Conservation (phyloP, 2,329 filamentous ascomycete genomes). For the Fusarium marasasianum region DNA sequence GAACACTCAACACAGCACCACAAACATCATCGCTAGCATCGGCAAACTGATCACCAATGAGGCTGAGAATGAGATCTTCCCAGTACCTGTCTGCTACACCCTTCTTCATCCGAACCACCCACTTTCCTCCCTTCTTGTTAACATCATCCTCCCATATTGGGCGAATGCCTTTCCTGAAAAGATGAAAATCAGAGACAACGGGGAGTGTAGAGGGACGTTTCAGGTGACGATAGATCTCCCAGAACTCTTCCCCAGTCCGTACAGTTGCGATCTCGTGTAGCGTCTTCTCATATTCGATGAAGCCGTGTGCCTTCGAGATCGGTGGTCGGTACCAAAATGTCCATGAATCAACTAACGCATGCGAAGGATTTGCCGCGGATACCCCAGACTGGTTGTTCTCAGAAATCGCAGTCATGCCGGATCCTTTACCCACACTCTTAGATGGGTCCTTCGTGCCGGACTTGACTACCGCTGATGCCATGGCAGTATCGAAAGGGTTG, state of each 20-base stretch:
- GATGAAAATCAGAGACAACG: conserved; percentile 95
- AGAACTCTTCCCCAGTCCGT: conserved; percentile 88
- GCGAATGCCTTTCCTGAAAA: conserved; percentile 95
- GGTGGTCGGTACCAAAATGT: conserved; percentile 97
- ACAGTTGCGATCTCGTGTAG: conserved; percentile 86
- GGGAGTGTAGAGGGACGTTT: conserved; percentile 89
- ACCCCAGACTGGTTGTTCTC: conserved; percentile 50
- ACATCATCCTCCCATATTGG: conserved; percentile 99
- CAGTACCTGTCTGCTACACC: conserved; percentile 96
- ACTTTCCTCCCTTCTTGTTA: conserved; percentile 96
- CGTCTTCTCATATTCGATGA: conserved; percentile 94
- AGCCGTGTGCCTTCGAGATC: conserved; percentile 90
- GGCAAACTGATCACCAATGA: conserved; percentile 92
- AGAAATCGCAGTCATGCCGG: conserved; percentile 57
- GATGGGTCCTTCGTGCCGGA: conserved; percentile 45
- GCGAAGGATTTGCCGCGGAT: conserved; percentile 54
- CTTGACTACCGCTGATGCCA: conserved; percentile 56
- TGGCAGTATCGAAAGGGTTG: conserved; percentile 80
- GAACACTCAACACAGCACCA: conserved; percentile 91
- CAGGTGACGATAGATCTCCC: conserved; percentile 86
- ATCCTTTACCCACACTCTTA: conserved; percentile 44
- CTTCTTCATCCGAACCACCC: conserved; percentile 97
- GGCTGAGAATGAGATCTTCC: conserved; percentile 91
- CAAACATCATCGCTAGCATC: conserved; percentile 95
- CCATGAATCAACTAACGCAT: conserved; percentile 84